Evolutionary conservation across 2,329 filamentous ascomycete genomes (phyloP).

Genomic region (Cryoendolithus antarcticus): DNA sequence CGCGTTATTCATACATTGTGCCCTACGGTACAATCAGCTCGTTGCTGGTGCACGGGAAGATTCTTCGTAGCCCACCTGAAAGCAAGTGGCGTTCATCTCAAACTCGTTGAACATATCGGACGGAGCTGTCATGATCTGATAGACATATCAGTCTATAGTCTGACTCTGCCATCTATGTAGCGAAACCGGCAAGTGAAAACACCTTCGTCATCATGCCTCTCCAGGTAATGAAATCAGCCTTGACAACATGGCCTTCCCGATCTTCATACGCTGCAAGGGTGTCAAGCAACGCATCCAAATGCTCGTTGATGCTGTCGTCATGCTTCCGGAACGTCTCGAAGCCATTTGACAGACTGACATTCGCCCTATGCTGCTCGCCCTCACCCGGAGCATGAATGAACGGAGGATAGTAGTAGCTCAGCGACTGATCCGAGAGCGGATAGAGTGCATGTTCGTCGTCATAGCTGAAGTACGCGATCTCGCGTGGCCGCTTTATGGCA

Average conservation of each 20-base stretch:
- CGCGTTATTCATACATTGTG: conserved; percentile 24
- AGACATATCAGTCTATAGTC: conserved; percentile 2
- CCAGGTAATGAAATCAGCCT: conserved; percentile 76
- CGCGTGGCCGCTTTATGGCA: conserved; percentile 64
- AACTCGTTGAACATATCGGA: conserved; percentile 82
- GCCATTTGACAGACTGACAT: conserved; percentile 63
- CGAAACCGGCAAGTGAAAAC: conserved; percentile 2
- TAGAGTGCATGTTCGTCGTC: conserved; percentile 69
- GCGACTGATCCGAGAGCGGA: conserved; percentile 57
- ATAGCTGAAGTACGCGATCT: conserved; percentile 89
- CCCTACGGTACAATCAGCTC: conserved; percentile 9
- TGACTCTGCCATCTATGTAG: not conserved
- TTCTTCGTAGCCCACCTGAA: conserved; percentile 51
- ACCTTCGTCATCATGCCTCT: conserved; percentile 98
- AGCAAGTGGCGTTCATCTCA: conserved; percentile 88
- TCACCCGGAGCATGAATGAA: conserved; percentile 17
- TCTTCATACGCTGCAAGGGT: conserved; percentile 64
- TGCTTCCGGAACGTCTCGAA: conserved; percentile 74
- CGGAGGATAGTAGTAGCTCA: conserved; percentile 80
- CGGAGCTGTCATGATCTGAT: conserved; percentile 72
- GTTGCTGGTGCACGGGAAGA: not conserved
- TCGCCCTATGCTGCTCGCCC: conserved; percentile 28
- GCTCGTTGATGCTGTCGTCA: conserved; percentile 72
- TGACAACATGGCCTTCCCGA: conserved; percentile 49
- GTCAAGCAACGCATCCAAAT: conserved; percentile 70